Conservation (phyloP, 192 early-diverging fungal genomes). For the Backusella morwellensis region DNA sequence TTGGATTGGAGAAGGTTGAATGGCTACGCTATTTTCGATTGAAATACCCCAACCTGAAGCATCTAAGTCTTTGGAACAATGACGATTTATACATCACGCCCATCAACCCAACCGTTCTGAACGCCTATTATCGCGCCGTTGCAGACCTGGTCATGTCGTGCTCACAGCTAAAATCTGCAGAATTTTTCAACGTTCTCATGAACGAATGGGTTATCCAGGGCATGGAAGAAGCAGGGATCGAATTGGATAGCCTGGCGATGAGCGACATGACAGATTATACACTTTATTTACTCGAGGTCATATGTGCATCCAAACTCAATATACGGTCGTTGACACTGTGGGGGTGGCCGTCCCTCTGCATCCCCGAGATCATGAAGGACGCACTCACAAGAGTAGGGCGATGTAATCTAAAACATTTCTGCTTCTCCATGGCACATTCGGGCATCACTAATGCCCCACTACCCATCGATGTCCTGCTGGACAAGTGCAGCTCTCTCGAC, state of each 20-base stretch:
- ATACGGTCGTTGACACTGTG: neutral
- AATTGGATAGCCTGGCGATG: neutral
- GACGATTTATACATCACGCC: neutral
- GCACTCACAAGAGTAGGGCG: neutral
- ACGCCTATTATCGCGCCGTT: neutral
- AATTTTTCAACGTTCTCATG: constrained; percentile 3
- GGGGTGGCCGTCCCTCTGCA: constrained; percentile 9
- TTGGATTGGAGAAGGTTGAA: neutral
- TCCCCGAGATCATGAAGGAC: neutral
- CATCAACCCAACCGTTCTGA: neutral
- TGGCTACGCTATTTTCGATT: neutral
- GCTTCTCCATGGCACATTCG: neutral
- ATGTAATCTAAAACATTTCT: neutral
- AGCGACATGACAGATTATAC: constrained; percentile 13
- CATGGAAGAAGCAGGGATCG: neutral
- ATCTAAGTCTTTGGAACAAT: neutral
- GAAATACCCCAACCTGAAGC: neutral
- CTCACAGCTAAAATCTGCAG: neutral
- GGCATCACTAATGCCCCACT: neutral
- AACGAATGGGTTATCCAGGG: neutral
- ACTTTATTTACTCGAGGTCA: neutral
- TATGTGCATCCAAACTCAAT: neutral
- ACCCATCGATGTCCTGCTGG: neutral
- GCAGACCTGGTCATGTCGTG: neutral
- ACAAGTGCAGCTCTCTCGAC: neutral